Evolutionary conservation across 345 rosid genomes (phyloP).

Genomic region (Brassica nigra): DNA sequence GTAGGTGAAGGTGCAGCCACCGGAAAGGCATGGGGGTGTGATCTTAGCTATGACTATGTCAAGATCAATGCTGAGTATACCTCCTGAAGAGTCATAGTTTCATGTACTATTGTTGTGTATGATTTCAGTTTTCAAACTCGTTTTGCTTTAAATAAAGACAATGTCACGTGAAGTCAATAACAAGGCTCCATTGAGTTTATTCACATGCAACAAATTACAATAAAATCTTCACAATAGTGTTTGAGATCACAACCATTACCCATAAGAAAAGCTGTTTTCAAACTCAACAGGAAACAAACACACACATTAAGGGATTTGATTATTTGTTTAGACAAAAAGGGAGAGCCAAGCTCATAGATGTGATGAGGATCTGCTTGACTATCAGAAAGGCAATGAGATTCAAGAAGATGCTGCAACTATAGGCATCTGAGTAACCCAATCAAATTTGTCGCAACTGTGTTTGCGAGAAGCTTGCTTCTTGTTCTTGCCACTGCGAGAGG

Average conservation of each 20-base stretch:
- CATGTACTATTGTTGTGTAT: slow-evolving; percentile 6
- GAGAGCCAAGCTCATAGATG: not conserved
- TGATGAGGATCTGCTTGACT: slow-evolving; percentile 5
- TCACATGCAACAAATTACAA: slow-evolving; percentile 6
- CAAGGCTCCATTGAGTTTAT: slow-evolving; percentile 16
- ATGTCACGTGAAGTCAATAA: not conserved
- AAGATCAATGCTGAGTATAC: slow-evolving; percentile 90
- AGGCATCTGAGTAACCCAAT: slow-evolving; percentile 51
- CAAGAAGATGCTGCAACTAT: slow-evolving; percentile 65
- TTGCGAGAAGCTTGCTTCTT: slow-evolving; percentile 63
- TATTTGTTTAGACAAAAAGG: slow-evolving; percentile 2
- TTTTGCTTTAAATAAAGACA: slow-evolving; percentile 13
- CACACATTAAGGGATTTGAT: not conserved
- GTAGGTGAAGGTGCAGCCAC: slow-evolving; percentile 68
- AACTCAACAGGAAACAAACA: not conserved
- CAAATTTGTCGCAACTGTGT: slow-evolving; percentile 36
- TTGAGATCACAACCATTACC: not conserved
- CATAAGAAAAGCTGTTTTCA: not conserved
- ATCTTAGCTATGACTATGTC: slow-evolving; percentile 84
- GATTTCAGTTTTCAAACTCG: not conserved
- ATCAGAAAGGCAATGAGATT: slow-evolving; percentile 1
- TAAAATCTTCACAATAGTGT: slow-evolving; percentile 2
- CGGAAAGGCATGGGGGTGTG: slow-evolving; percentile 88
- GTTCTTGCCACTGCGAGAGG: slow-evolving; percentile 55
- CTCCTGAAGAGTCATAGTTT: slow-evolving; percentile 41